Conservation (phyloP, 306 rosid species). For the Dryas drummondii region DNA sequence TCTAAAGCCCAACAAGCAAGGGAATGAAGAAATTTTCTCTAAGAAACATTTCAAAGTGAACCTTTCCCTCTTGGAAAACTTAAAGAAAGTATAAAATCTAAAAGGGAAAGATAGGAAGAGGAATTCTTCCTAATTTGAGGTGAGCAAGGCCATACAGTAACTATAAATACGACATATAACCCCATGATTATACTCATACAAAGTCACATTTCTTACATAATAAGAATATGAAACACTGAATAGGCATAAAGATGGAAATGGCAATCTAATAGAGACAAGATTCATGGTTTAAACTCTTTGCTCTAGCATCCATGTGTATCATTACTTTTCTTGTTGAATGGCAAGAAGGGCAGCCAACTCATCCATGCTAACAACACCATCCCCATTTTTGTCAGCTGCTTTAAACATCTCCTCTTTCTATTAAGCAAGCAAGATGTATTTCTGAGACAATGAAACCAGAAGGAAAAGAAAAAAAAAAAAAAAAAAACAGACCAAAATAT, state of each 20-base stretch:
- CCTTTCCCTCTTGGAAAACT: neutral
- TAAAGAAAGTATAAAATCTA: neutral
- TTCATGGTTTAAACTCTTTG: slow-evolving; percentile 9
- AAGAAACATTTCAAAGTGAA: neutral
- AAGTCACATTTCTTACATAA: neutral
- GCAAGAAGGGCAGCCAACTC: slow-evolving; percentile 91
- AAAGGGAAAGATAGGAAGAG: too few species aligned
- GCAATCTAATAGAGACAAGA: neutral
- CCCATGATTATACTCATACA: neutral
- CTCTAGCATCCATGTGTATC: slow-evolving; percentile 23
- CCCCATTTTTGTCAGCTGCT: slow-evolving; percentile 87
- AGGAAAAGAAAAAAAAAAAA: neutral
- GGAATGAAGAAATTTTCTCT: neutral
- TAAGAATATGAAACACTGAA: neutral
- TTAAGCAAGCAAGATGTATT: slow-evolving; percentile 37
- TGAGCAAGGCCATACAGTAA: neutral
- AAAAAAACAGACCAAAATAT: slow-evolving; percentile 4
- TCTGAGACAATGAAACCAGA: slow-evolving; percentile 18
- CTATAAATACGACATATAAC: neutral
- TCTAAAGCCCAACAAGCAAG: neutral
- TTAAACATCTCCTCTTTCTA: slow-evolving; percentile 92
- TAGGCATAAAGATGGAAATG: neutral
- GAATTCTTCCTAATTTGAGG: neutral
- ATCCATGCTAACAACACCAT: slow-evolving; percentile 84
- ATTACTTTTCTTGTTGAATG: slow-evolving; percentile 86